A percentile compares a stretch with the other conserved stretches of the same genome.
These are phyloP conservation scores for Flaveria sonorensis DNA, from an alignment of 129 eudicot species.

Conservation along the genomic window DNA sequence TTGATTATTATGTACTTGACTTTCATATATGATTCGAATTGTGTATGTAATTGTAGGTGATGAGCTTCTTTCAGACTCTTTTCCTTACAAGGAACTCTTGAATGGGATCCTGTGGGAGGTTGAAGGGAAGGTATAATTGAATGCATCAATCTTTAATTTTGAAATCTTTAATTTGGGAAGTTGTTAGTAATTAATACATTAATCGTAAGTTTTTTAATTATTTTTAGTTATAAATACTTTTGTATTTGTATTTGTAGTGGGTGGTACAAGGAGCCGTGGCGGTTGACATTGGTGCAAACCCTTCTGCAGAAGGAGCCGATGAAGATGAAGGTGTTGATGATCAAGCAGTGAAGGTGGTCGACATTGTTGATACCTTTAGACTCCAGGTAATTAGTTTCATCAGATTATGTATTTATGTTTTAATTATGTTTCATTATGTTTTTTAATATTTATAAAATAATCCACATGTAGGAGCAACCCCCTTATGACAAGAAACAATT, in stretches of 20 bases:
- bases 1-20: background rate
- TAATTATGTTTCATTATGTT: background rate
- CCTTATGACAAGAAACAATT: constrained; percentile 74
- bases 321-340: constrained; percentile 68
- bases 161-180: background rate
- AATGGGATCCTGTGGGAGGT: constrained; percentile 72
- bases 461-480: constrained; percentile 62
- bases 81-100: constrained; percentile 56
- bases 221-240: background rate
- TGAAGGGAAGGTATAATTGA: constrained; percentile 55
- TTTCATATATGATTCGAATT: background rate
- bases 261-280: constrained; percentile 66
- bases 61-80: constrained; percentile 73
- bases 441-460: background rate
- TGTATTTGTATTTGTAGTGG: constrained; percentile 47
- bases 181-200: background rate
- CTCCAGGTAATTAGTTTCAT: constrained; percentile 50
- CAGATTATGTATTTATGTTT: background rate
- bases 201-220: background rate
- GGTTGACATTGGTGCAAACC: constrained; percentile 67
- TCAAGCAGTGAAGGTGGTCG: constrained; percentile 72
- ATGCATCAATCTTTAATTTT: background rate
- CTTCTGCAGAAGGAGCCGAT: constrained; percentile 66
- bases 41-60: constrained; percentile 44
- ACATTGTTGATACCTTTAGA: constrained; percentile 77